Evolutionary conservation across 768 basidiomycete species (phyloP), one percentile per base, ranked within the genome.

Genomic region (Pulveroboletus sp.): DNA sequence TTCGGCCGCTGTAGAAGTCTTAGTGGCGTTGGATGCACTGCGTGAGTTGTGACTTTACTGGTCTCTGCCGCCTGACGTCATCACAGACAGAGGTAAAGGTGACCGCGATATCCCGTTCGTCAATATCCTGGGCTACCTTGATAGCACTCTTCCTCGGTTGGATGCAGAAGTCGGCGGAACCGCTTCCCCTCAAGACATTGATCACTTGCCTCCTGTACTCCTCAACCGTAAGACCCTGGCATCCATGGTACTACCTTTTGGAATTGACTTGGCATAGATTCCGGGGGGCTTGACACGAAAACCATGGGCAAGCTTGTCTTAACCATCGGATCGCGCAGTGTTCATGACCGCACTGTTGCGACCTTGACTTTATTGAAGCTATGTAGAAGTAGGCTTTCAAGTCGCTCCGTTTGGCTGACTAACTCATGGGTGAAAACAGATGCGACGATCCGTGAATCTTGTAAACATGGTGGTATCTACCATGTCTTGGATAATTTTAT

Each of bases 331-430:
- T 54, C 52, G 2, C 7, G 21, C 2, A 3, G 45, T 37, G 8
- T 16, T 17, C 24, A 21, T 19, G 5, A 41, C 13, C 45, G 55
- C 37, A 55, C 23, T 2, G 20, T 6, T 2, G 45, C 48, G 16
- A 56, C 55, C 6, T 41, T 56, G 35, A 36, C 42, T 6, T 19
- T 56, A 24, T n/a, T 55, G 16, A 56, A 56, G 12, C 13, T 56
- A 9, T 55, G 45, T 17, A 27, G 20, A 23, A n/a, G 52, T 55
- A 31, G 43, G 51, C 25, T 17, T 19, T 31, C 10, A 4, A 36
- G 16, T 11, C 7, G 3, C 32, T 27, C 17, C 8, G 16, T n/a
- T 33, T 11, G 19, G 3, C 19, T 38, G 17, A 33, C 29, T 52
- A 43, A 52, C n/a, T n/a, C 6, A 14, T 5, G 2, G 4, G n/a